A percentile compares a stretch with the other conserved stretches of the same genome.
Conservation (phyloP, 2,329 filamentous ascomycete genomes). For the Botrytis elliptica region DNA sequence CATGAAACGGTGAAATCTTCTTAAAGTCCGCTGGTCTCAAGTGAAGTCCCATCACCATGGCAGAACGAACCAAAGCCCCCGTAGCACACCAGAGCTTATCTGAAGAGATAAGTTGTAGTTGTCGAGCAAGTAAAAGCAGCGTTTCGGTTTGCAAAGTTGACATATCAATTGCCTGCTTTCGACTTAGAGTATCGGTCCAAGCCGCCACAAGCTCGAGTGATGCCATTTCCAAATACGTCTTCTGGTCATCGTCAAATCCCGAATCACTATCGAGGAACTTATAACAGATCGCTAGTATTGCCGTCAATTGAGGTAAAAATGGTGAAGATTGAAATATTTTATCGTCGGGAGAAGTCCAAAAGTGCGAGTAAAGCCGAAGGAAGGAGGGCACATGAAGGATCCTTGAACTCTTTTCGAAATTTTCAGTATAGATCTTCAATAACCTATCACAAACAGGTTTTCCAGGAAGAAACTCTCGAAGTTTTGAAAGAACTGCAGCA, state of each 20-base stretch:
- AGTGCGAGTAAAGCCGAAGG: slow-evolving; percentile 43
- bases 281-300: slow-evolving; percentile 23
- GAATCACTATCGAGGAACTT: slow-evolving; percentile 13
- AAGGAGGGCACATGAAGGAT: slow-evolving; percentile 47
- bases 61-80: slow-evolving; percentile 51
- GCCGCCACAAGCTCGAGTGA: slow-evolving; percentile 19
- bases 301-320: slow-evolving; percentile 23
- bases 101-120: slow-evolving; percentile 18
- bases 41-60: slow-evolving; percentile 57
- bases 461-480: slow-evolving; percentile 22
- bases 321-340: slow-evolving; percentile 15
- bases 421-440: slow-evolving; percentile 43
- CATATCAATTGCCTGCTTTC: slow-evolving; percentile 23
- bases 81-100: slow-evolving; percentile 29
- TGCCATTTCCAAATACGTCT: slow-evolving; percentile 22
- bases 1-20: slow-evolving; percentile 47
- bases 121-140: slow-evolving; percentile 22
- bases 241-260: slow-evolving; percentile 15
- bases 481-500: background rate
- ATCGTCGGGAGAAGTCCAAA: slow-evolving; percentile 39
- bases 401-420: slow-evolving; percentile 45
- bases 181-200: slow-evolving; percentile 23
- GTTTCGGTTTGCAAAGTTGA: slow-evolving; percentile 22
- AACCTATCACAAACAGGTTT: slow-evolving; percentile 20
- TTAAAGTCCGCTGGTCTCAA: slow-evolving; percentile 52